Conservation (phyloP, 768 basidiomycete species). For the Tulasnella sp. region DNA sequence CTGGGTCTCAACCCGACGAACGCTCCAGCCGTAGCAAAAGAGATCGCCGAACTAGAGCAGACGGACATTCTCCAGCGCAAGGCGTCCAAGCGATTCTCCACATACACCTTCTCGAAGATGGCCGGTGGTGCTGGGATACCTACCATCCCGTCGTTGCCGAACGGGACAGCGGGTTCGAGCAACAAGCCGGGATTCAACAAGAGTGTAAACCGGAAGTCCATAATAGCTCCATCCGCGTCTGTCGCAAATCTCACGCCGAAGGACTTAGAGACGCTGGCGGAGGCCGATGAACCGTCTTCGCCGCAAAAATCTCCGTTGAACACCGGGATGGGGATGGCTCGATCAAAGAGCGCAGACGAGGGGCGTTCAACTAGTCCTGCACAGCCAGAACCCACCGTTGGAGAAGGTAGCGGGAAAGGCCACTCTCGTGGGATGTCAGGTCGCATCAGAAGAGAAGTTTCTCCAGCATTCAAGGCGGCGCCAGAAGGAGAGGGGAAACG, state of each 20-base stretch:
- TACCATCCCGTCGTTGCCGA: constrained; percentile 24
- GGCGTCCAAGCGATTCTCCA: constrained; percentile 91
- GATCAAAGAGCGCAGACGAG: too few relatives aligned
- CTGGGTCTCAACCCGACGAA: constrained; percentile 20
- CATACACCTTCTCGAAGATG: constrained; percentile 92
- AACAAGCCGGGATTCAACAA: constrained; percentile 21
- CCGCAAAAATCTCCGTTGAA: too few relatives aligned
- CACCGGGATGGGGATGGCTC: too few relatives aligned
- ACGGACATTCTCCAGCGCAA: constrained; percentile 78
- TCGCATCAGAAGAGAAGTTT: background rate
- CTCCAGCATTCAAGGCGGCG: background rate
- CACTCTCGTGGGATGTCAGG: too few relatives aligned
- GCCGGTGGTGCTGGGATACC: constrained; percentile 32
- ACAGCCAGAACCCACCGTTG: too few relatives aligned
- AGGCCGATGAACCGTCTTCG: constrained; percentile 46
- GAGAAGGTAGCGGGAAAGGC: too few relatives aligned
- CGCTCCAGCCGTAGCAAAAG: constrained; percentile 56
- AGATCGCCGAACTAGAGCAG: constrained; percentile 79
- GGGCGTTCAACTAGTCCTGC: too few relatives aligned
- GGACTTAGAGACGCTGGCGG: constrained; percentile 63
- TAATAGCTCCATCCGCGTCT: constrained; percentile 27
- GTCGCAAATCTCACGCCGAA: constrained; percentile 50
- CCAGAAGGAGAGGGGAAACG: background rate
- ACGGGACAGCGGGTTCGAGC: constrained; percentile 24
- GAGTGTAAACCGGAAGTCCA: constrained; percentile 50